Evolutionary conservation across 306 rosid species (phyloP).

Genomic region (Purshia tridentata): DNA sequence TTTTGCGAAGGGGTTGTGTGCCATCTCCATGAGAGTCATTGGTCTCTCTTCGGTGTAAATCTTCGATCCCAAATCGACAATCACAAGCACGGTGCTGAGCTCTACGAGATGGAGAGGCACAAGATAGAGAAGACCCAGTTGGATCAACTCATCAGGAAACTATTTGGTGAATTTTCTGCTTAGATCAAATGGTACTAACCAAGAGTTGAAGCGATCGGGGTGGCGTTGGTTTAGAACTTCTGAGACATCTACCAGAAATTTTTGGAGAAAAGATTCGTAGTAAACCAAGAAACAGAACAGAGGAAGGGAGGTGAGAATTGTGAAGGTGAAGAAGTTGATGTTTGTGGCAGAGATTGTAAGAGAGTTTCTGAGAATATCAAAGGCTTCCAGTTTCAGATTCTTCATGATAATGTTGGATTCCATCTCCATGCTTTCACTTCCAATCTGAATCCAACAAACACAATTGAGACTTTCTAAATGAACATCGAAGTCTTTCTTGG

Average conservation of each 20-base stretch:
- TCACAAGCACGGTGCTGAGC: conserved; percentile 3
- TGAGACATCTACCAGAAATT: conserved; percentile 26
- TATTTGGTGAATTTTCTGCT: conserved; percentile 3
- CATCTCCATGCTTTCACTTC: conserved; percentile 22
- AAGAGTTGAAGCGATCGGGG: background rate
- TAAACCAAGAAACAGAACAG: conserved; percentile 46
- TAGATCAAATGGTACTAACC: background rate
- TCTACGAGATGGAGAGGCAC: conserved; percentile 28
- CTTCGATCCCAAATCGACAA: conserved; percentile 24
- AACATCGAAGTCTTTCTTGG: background rate
- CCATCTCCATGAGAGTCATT: conserved; percentile 19
- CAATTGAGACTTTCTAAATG: background rate
- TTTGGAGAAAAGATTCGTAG: conserved; percentile 39
- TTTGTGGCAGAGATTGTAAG: conserved; percentile 29
- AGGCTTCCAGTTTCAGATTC: conserved; percentile 35
- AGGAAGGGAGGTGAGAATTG: conserved; percentile 44
- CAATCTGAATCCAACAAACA: conserved; percentile 4
- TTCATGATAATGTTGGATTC: conserved; percentile 33
- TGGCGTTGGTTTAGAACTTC: conserved; percentile 7
- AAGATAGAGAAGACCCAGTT: conserved; percentile 20
- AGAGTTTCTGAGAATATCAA: conserved; percentile 45
- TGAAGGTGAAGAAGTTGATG: conserved; percentile 53
- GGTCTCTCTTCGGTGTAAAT: conserved; percentile 10
- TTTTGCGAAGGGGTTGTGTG: background rate
- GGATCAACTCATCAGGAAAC: background rate